phyloP scores from a whole-genome alignment of 2,329 filamentous ascomycete genomes.

The Cordyceps pruinosa region DNA sequence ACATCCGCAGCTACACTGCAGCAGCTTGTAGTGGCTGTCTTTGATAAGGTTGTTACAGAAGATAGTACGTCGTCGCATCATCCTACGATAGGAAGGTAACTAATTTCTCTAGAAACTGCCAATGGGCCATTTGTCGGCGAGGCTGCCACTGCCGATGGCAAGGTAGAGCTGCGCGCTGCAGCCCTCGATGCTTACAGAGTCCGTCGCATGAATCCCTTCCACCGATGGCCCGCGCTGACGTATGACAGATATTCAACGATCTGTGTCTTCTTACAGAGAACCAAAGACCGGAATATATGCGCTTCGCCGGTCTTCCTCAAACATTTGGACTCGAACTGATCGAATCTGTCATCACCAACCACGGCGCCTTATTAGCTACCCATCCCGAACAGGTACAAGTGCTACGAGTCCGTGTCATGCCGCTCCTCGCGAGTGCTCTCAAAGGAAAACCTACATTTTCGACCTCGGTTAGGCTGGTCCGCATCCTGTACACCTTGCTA shows the following conservation, averaged over 20 bases:
- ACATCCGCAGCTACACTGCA: slow-evolving; percentile 95
- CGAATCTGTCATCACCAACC: slow-evolving; percentile 81
- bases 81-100: neutral
- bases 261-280: slow-evolving; percentile 82
- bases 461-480: slow-evolving; percentile 71
- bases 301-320: slow-evolving; percentile 68
- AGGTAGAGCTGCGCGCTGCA: slow-evolving; percentile 62
- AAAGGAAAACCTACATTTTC: slow-evolving; percentile 75
- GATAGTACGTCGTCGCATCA: slow-evolving; percentile 53
- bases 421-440: slow-evolving; percentile 70
- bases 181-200: slow-evolving; percentile 80
- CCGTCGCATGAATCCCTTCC: slow-evolving; percentile 16
- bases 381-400: slow-evolving; percentile 79
- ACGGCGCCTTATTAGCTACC: slow-evolving; percentile 68
- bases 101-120: slow-evolving; percentile 32
- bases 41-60: slow-evolving; percentile 81
- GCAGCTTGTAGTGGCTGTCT: slow-evolving; percentile 85
- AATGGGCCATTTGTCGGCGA: slow-evolving; percentile 57
- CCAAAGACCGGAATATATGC: slow-evolving; percentile 74
- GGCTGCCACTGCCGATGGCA: slow-evolving; percentile 58
- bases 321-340: slow-evolving; percentile 87
- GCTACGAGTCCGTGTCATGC: slow-evolving; percentile 71
- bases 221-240: slow-evolving; percentile 11
- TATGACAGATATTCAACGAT: slow-evolving; percentile 69
- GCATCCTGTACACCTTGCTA: slow-evolving; percentile 76